Base-by-base conservation (phyloP, 2,329 filamentous ascomycete species). In the Uncinocarpus reesii region DNA sequence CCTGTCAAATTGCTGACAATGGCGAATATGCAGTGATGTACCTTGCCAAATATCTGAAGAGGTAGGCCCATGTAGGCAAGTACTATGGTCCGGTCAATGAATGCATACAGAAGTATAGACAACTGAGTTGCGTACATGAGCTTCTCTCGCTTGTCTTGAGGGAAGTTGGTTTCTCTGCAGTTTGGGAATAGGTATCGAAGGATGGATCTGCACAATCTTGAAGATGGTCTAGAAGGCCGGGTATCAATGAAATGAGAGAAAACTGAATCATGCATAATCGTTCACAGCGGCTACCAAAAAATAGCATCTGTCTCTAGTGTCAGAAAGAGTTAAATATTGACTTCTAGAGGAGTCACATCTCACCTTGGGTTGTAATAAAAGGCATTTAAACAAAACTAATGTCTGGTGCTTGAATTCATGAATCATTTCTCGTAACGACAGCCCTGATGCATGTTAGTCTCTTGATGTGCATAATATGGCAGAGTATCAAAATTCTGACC, bases 261-360 rank as follows among this genome's bases (percentile, higher is more conserved):
- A 96, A 98, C 66, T 98, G 92, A 69, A 95, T 89, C 85, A 96
- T 94, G 76, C 92, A 98, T 57, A 98, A 72, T 55, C 85, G 79
- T 67, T 98, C 92, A 66, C 92, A 96, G 58, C 88, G 81, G n/a
- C 90, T 88, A 53, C 92, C 89, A 60, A 96, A 98, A 71, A 98
- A 96, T 47, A 98, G 81, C 84, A 96, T 96, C 89, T 95, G 57
- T 0, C 23, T 5, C 24, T 23, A 18, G n/a, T 31, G 29, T 36
- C 21, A 43, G 16, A n/a, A 7, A 34, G n/a, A 18, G 13, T n/a
- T 15, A 18, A 8, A 32, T 44, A 2, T 15, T 18, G 7, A 34
- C 1, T n/a, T n/a, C n/a, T 13, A 3, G 18, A 26, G 1, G 7
- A 47, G 23, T 7, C 7, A 4, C n/a, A 34, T 23, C 18, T 43